These are phyloP conservation scores for barrel medic (Medicago truncatula) DNA, from an alignment of 306 rosid genomes.

Conservation along the genomic window MtrunA17r5.0-ANR NC_053044.1:37965001-37965500, in stretches of 20 bases:
- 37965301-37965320: conserved; percentile 59
- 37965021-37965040: neutral
- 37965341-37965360: conserved; percentile 38
- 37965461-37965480: neutral
- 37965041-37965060: conserved; percentile 30
- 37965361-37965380: conserved; percentile 48
- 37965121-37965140: neutral
- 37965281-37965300: conserved; percentile 64
- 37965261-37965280: conserved; percentile 66
- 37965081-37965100: conserved; percentile 27
- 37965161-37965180: conserved; percentile 26
- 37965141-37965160: conserved; percentile 41
- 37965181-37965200: neutral
- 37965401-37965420: neutral
- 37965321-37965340: conserved; percentile 50
- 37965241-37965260: conserved; percentile 15
- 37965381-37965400: conserved; percentile 5
- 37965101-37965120: neutral
- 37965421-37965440: neutral
- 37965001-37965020: conserved; percentile 8
- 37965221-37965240: conserved; percentile 31
- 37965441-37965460: neutral
- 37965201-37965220: neutral
- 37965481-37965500: neutral
- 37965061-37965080: conserved; percentile 25